A percentile compares a stretch with the other conserved stretches of the same genome.
phyloP scores from a whole-genome alignment of 2,329 filamentous ascomycete species.

The Seiridium cupressi region DNA sequence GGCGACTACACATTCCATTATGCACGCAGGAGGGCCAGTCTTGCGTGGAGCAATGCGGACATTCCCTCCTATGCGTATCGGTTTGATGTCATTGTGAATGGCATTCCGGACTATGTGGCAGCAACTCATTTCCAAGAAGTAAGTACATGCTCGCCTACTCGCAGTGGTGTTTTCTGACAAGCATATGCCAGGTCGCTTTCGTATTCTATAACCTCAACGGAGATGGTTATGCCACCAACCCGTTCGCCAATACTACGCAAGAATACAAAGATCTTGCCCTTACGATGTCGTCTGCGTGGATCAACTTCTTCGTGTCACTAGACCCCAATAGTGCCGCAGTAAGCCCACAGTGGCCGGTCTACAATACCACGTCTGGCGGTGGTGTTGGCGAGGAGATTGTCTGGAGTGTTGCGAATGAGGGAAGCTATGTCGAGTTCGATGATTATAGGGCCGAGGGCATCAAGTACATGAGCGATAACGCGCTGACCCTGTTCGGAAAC shows the following conservation, averaged over 20 bases:
- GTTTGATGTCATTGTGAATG: conserved; percentile 29
- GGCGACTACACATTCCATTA: conserved; percentile 27
- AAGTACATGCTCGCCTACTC: neutral
- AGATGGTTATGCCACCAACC: conserved; percentile 27
- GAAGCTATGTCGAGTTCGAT: conserved; percentile 24
- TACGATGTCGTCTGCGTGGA: conserved; percentile 28
- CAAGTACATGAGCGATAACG: conserved; percentile 25
- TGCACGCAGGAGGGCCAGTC: conserved; percentile 22
- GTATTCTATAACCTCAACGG: conserved; percentile 36
- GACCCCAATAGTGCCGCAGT: conserved; percentile 45
- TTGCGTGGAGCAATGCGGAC: conserved; percentile 23
- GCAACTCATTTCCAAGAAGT: conserved; percentile 40
- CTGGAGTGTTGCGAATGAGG: conserved; percentile 21
- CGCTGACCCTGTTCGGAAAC: conserved; percentile 24
- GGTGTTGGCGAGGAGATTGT: conserved; percentile 25
- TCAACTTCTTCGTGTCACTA: conserved; percentile 48
- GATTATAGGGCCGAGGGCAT: conserved; percentile 27
- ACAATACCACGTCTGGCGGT: conserved; percentile 12
- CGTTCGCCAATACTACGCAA: conserved; percentile 25
- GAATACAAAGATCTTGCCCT: conserved; percentile 23
- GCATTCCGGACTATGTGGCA: conserved; percentile 14
- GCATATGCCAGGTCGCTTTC: conserved; percentile 23
- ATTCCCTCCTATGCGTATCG: conserved; percentile 29
- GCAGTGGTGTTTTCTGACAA: neutral
- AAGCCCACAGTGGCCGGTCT: conserved; percentile 24